These are phyloP conservation scores for Fusarium multiceps DNA, from an alignment of 2,329 filamentous ascomycete species.

Conservation along the genomic window DNA sequence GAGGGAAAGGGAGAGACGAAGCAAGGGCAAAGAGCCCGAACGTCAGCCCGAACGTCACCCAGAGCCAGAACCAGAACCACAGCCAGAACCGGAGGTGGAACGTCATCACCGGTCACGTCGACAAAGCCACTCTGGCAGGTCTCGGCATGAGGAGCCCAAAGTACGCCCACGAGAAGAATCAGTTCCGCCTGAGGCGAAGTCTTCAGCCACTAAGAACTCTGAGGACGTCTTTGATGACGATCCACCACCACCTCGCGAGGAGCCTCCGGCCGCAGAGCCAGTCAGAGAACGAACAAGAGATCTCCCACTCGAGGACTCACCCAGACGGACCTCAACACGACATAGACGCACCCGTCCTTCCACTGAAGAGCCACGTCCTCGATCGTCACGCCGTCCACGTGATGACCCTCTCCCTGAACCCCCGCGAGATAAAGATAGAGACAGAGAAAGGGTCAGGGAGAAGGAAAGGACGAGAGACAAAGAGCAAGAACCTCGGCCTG, in stretches of 20 bases:
- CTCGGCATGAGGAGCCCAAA: slow-evolving; percentile 47
- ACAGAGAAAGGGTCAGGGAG: slow-evolving; percentile 20
- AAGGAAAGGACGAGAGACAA: slow-evolving; percentile 20
- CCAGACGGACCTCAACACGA: slow-evolving; percentile 47
- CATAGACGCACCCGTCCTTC: slow-evolving; percentile 33
- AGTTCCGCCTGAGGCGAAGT: slow-evolving; percentile 51
- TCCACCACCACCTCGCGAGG: slow-evolving; percentile 43
- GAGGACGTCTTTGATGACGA: slow-evolving; percentile 49
- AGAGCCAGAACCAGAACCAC: slow-evolving; percentile 29
- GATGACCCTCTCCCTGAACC: slow-evolving; percentile 32
- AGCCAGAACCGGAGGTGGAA: slow-evolving; percentile 33
- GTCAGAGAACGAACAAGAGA: slow-evolving; percentile 43
- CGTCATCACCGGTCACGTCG: slow-evolving; percentile 56
- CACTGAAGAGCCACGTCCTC: slow-evolving; percentile 38
- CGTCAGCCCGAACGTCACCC: slow-evolving; percentile 24
- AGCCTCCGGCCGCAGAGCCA: slow-evolving; percentile 33
- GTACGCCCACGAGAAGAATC: slow-evolving; percentile 45
- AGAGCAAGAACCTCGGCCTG: slow-evolving; percentile 25
- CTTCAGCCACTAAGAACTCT: slow-evolving; percentile 56
- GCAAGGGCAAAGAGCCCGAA: slow-evolving; percentile 48
- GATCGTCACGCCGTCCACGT: slow-evolving; percentile 38
- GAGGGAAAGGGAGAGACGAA: slow-evolving; percentile 14
- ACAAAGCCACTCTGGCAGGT: slow-evolving; percentile 54
- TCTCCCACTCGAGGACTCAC: slow-evolving; percentile 41
- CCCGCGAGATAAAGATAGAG: slow-evolving; percentile 28